A percentile compares a stretch with the other conserved stretches of the same genome.
Conservation (phyloP, 768 basidiomycete species). For the Chiua virens region DNA sequence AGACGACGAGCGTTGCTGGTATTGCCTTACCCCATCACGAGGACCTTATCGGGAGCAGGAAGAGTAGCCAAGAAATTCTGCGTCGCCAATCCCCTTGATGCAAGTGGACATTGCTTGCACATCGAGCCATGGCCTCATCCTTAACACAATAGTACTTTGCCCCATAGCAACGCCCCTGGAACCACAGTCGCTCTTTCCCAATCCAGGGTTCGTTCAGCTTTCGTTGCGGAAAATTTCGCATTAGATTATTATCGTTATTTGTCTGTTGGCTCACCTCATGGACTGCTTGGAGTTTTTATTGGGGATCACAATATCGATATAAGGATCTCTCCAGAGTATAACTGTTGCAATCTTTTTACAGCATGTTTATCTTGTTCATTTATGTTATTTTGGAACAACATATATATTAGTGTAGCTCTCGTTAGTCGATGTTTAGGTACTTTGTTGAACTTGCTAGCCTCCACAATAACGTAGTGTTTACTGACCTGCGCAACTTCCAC, state of each 20-base stretch:
- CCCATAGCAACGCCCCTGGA: not conserved
- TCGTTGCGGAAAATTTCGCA: constrained; percentile 19
- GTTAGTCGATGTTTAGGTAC: constrained; percentile 10
- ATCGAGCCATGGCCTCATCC: not conserved
- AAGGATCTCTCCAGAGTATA: constrained; percentile 33
- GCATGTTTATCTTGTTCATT: constrained; percentile 39
- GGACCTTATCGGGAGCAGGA: constrained; percentile 40
- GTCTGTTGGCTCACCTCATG: constrained; percentile 22
- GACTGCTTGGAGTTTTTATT: constrained; percentile 33
- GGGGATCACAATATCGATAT: constrained; percentile 23
- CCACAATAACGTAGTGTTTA: too few relatives aligned
- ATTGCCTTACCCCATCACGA: constrained; percentile 48
- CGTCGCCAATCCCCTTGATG: constrained; percentile 30
- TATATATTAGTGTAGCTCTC: constrained; percentile 30
- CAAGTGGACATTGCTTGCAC: not conserved
- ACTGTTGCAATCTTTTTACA: constrained; percentile 30
- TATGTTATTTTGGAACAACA: constrained; percentile 36
- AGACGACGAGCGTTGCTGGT: constrained; percentile 54
- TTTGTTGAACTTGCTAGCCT: not conserved
- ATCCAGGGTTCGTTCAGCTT: constrained; percentile 10
- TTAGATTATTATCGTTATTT: constrained; percentile 36
- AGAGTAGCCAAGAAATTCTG: constrained; percentile 38
- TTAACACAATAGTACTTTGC: not conserved
- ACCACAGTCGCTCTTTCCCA: not conserved
- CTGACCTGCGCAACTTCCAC: too few relatives aligned